These are phyloP conservation scores for Pichiaceae sp. DNA, from an alignment of 1,139 yeast species.

Conservation along the genomic window DNA sequence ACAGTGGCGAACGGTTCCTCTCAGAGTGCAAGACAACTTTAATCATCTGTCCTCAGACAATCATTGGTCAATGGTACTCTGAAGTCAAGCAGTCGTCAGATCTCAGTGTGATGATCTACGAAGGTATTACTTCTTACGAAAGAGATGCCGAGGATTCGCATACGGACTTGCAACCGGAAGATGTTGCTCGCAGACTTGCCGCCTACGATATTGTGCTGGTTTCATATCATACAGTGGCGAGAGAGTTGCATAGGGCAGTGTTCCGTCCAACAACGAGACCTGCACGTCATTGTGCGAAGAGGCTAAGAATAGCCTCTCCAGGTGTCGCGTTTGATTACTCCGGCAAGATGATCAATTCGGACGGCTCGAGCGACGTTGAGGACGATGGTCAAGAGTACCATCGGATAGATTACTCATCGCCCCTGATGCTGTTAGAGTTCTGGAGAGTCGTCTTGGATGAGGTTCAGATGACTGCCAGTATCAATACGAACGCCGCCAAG, in stretches of 20 bases:
- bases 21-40: conserved; percentile 60
- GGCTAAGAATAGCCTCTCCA: conserved; percentile 9
- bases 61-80: conserved; percentile 74
- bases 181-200: conserved; percentile 27
- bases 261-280: conserved; percentile 56
- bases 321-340: conserved; percentile 2
- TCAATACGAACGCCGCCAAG: conserved; percentile 66
- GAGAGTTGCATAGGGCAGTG: conserved; percentile 74
- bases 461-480: conserved; percentile 83
- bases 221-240: conserved; percentile 61
- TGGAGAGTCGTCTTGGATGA: conserved; percentile 90
- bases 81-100: conserved; percentile 54
- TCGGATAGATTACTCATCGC: conserved; percentile 59
- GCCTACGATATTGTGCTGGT: conserved; percentile 68
- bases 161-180: conserved; percentile 28
- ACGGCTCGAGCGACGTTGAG: conserved; percentile 1
- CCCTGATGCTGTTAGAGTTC: conserved; percentile 75
- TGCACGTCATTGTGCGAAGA: conserved; percentile 32
- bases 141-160: conserved; percentile 15
- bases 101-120: conserved; percentile 51
- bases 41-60: conserved; percentile 78
- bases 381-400: conserved; percentile 19
- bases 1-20: conserved; percentile 37
- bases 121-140: conserved; percentile 45
- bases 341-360: neutral